Evolutionary conservation across 2,329 filamentous ascomycete species (phyloP).

Genomic region (Pseudopyrenochaeta lycopersici): DNA sequence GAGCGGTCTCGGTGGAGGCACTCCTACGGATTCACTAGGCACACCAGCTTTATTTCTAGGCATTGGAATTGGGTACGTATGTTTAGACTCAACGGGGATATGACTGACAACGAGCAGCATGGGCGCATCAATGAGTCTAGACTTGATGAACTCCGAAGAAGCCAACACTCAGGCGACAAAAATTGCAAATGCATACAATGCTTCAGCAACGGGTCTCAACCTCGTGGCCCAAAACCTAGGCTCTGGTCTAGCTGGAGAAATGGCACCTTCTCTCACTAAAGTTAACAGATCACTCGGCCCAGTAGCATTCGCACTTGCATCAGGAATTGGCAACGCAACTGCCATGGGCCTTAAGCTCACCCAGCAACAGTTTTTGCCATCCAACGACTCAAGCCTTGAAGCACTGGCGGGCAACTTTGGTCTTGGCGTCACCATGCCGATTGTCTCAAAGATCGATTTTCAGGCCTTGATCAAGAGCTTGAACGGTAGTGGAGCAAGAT

Average conservation of each 20-base stretch:
- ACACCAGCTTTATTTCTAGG: constrained; percentile 41
- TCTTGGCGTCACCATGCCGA: constrained; percentile 33
- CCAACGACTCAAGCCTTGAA: constrained; percentile 24
- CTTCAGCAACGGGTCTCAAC: constrained; percentile 33
- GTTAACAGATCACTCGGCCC: constrained; percentile 19
- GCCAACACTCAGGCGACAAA: constrained; percentile 25
- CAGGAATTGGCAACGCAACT: constrained; percentile 39
- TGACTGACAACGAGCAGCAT: constrained; percentile 27
- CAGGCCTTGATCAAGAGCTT: constrained; percentile 22
- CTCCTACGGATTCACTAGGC: constrained; percentile 21
- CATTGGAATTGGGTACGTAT: constrained; percentile 36
- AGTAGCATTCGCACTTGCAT: constrained; percentile 35
- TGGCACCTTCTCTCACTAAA: constrained; percentile 21
- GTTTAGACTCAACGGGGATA: background rate
- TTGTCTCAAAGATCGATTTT: constrained; percentile 32
- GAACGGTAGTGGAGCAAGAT: constrained; percentile 3
- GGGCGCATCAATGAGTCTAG: constrained; percentile 35
- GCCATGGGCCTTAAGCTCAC: constrained; percentile 36
- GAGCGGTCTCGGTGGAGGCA: constrained; percentile 17
- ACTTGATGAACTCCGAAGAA: constrained; percentile 26
- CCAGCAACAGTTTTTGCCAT: constrained; percentile 22
- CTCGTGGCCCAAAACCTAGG: constrained; percentile 38
- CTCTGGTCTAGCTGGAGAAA: constrained; percentile 29
- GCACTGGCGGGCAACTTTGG: constrained; percentile 38
- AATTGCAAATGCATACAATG: constrained; percentile 29